Percentiles rank a stretch among this genome's conserved stretches.
phyloP scores from a whole-genome alignment of 2,329 filamentous ascomycete species.

The Hypoxylon sp. region DNA sequence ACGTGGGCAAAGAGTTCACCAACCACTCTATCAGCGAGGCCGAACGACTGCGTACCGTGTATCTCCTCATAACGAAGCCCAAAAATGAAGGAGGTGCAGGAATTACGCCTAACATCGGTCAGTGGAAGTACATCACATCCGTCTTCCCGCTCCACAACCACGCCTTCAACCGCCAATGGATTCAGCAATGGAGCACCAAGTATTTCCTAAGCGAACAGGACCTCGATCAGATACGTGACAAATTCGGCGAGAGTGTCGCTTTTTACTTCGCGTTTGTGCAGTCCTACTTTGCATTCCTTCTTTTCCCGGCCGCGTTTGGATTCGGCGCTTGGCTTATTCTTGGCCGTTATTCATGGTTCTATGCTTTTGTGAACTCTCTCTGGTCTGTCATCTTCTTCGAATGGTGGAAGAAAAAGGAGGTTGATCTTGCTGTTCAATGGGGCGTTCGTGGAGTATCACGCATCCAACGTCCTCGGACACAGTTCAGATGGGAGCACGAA shows the following conservation, averaged over 20 bases:
- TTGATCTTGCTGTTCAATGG: conserved; percentile 89
- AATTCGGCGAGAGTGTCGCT: conserved; percentile 86
- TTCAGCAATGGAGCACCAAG: conserved; percentile 81
- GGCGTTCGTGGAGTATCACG: conserved; percentile 86
- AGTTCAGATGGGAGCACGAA: conserved; percentile 85
- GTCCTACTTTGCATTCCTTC: conserved; percentile 87
- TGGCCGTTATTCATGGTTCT: conserved; percentile 85
- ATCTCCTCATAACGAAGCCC: conserved; percentile 84
- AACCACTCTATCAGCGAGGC: conserved; percentile 86
- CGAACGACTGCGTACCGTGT: conserved; percentile 88
- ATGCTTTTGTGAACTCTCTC: conserved; percentile 82
- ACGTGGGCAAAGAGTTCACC: conserved; percentile 77
- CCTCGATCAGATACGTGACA: conserved; percentile 80
- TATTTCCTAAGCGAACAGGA: conserved; percentile 76
- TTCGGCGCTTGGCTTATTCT: conserved; percentile 84
- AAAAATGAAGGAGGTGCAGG: conserved; percentile 83
- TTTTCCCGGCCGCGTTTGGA: conserved; percentile 86
- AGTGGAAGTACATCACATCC: conserved; percentile 80
- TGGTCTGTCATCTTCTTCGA: conserved; percentile 94
- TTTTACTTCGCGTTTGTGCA: conserved; percentile 97
- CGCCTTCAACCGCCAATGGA: conserved; percentile 80
- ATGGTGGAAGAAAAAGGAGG: conserved; percentile 95
- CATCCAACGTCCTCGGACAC: conserved; percentile 81
- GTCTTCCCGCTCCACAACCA: conserved; percentile 87
- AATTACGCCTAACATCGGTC: conserved; percentile 76